Conservation (phyloP, 306 rosid genomes). For the Cucumis hystrix region DNA sequence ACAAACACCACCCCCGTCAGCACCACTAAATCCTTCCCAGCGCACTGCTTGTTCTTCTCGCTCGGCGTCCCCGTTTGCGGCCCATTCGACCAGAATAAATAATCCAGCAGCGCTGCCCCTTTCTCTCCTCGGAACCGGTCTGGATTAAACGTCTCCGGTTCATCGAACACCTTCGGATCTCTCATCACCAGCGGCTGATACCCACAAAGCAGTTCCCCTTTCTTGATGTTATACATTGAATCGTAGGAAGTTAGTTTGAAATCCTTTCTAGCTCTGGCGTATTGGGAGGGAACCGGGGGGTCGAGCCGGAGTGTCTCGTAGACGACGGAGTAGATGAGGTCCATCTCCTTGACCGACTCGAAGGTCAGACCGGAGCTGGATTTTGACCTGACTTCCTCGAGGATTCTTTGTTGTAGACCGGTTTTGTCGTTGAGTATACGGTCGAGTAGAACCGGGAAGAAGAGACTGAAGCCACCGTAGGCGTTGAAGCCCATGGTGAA, state of each 20-base stretch:
- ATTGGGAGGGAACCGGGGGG: conserved; percentile 87
- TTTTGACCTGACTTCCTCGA: conserved; percentile 46
- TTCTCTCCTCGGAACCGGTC: conserved; percentile 53
- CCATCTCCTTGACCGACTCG: conserved; percentile 47
- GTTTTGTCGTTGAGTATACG: conserved; percentile 26
- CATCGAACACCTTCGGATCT: conserved; percentile 45
- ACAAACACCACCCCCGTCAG: conserved; percentile 45
- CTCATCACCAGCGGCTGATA: conserved; percentile 60
- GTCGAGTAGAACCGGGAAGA: conserved; percentile 40
- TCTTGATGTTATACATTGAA: conserved; percentile 39
- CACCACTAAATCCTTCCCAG: conserved; percentile 56
- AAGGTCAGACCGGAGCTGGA: conserved; percentile 45
- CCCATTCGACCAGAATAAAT: conserved; percentile 87
- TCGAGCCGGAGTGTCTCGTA: conserved; percentile 64
- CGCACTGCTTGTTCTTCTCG: conserved; percentile 62
- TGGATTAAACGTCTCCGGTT: conserved; percentile 60
- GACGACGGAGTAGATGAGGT: conserved; percentile 52
- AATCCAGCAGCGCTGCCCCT: conserved; percentile 36
- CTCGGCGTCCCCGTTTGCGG: conserved; percentile 56
- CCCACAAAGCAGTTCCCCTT: conserved; percentile 84
- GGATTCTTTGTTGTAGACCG: conserved; percentile 41
- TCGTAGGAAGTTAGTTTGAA: conserved; percentile 56
- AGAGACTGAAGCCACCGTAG: conserved; percentile 73
- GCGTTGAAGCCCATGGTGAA: conserved; percentile 81
- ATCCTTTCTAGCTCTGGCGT: conserved; percentile 66